Percentiles rank a stretch among this genome's conserved stretches.
phyloP scores from a whole-genome alignment of 495 filamentous ascomycete species.

The Talaromyces trachyspermus region DNA sequence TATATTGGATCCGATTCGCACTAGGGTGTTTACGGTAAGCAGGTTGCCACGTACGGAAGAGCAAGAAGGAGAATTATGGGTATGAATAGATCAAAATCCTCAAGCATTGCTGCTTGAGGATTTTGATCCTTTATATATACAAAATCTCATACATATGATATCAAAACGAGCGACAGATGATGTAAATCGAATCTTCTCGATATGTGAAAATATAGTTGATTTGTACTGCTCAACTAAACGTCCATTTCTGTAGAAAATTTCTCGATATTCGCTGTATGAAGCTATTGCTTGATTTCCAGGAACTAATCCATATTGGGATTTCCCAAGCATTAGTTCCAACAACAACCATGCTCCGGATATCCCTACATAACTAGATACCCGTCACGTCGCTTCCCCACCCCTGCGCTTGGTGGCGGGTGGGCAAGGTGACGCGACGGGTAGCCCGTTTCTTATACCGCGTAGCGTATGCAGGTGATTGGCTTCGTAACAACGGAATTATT shows the following conservation, averaged over 20 bases:
- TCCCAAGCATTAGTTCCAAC: neutral
- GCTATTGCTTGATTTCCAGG: neutral
- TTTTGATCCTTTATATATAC: neutral
- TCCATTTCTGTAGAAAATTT: neutral
- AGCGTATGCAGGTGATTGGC: too few species aligned
- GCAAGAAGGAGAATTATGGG: too few species aligned
- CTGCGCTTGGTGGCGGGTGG: too few species aligned
- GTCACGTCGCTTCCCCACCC: too few species aligned
- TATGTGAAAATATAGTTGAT: neutral
- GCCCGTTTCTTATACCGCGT: too few species aligned
- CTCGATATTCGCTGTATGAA: neutral
- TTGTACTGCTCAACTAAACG: neutral
- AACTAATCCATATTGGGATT: too few species aligned
- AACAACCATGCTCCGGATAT: too few species aligned
- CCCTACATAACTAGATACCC: too few species aligned
- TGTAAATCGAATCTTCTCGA: neutral
- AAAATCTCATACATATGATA: neutral
- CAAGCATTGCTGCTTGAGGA: neutral
- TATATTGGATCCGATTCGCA: neutral
- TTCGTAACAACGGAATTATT: too few species aligned
- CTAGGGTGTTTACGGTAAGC: neutral
- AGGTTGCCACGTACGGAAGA: neutral
- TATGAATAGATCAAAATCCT: too few species aligned
- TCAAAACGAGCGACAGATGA: neutral
- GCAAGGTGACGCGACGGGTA: too few species aligned